These are phyloP conservation scores for Podospora fimiseda DNA, from an alignment of 495 filamentous ascomycete species.

Conservation along the genomic window DNA sequence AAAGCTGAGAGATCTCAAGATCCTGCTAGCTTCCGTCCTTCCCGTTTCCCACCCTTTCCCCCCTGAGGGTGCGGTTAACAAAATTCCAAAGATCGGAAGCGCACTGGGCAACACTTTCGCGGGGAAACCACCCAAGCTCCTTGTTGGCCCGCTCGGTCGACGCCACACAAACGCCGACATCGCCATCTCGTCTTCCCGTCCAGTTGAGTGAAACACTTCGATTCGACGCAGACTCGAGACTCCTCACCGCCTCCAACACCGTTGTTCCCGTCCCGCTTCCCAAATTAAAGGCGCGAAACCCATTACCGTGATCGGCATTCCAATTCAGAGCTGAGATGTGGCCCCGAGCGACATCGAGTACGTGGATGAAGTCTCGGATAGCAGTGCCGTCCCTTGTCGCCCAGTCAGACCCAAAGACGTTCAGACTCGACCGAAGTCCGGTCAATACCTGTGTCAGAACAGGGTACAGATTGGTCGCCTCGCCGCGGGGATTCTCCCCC, in stretches of 20 bases:
- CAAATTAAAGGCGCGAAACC: conserved; percentile 48
- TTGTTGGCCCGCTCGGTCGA: conserved; percentile 19
- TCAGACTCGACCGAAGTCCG: conserved; percentile 45
- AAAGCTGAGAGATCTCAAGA: neutral
- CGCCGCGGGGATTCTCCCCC: conserved; percentile 58
- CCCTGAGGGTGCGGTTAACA: conserved; percentile 8
- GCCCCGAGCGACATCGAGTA: conserved; percentile 58
- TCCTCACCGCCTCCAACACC: conserved; percentile 45
- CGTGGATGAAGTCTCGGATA: conserved; percentile 65
- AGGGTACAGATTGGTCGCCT: conserved; percentile 58
- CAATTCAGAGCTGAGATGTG: conserved; percentile 52
- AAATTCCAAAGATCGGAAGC: conserved; percentile 26
- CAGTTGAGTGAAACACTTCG: conserved; percentile 15
- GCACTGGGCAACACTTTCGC: conserved; percentile 19
- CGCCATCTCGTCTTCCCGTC: conserved; percentile 19
- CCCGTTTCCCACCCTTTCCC: neutral
- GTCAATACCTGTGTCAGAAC: conserved; percentile 55
- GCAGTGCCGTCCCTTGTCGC: conserved; percentile 65
- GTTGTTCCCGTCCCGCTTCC: conserved; percentile 48
- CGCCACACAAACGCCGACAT: conserved; percentile 26
- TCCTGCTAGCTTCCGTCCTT: neutral
- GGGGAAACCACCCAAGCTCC: conserved; percentile 26
- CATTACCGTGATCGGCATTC: conserved; percentile 2
- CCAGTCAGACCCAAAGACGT: conserved; percentile 60
- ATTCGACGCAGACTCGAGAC: conserved; percentile 23